Conservation (phyloP, 805 yeast genomes). For the Yarrowia divulgata region DNA sequence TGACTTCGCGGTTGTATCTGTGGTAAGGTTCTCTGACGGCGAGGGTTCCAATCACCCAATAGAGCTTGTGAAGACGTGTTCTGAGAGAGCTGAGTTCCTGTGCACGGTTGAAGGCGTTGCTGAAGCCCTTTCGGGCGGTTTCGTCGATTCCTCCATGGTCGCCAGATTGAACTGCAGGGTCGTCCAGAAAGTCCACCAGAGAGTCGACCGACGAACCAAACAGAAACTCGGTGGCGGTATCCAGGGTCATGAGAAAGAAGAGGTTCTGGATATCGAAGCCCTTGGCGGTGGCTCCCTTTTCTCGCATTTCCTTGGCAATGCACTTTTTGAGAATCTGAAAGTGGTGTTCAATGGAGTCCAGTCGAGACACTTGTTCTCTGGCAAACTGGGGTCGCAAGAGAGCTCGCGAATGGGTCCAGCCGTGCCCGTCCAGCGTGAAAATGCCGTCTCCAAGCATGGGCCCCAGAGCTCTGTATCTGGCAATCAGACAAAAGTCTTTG, state of each 20-base stretch:
- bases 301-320: constrained; percentile 13
- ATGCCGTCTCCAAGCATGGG: constrained; percentile 51
- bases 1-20: constrained; percentile 47
- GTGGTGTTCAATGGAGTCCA: constrained; percentile 47
- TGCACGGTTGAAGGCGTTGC: constrained; percentile 43
- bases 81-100: constrained; percentile 42
- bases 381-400: constrained; percentile 52
- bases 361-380: constrained; percentile 49
- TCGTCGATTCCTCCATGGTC: constrained; percentile 41
- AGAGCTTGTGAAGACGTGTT: constrained; percentile 42
- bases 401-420: constrained; percentile 52
- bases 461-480: constrained; percentile 44
- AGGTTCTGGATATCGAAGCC: constrained; percentile 47
- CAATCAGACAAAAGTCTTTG: constrained; percentile 48
- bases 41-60: constrained; percentile 38
- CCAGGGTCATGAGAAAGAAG: constrained; percentile 49
- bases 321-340: constrained; percentile 42
- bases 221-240: constrained; percentile 51
- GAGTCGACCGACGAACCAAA: constrained; percentile 49
- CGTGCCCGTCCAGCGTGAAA: constrained; percentile 51
- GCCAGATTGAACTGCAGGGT: constrained; percentile 39
- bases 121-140: constrained; percentile 37
- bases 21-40: constrained; percentile 47
- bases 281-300: neutral
- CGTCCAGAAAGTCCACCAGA: constrained; percentile 41